Percentiles rank a stretch among this genome's conserved stretches.
Conservation (phyloP, 2,329 filamentous ascomycete genomes). For the Aspergillus fijiensis region DNA sequence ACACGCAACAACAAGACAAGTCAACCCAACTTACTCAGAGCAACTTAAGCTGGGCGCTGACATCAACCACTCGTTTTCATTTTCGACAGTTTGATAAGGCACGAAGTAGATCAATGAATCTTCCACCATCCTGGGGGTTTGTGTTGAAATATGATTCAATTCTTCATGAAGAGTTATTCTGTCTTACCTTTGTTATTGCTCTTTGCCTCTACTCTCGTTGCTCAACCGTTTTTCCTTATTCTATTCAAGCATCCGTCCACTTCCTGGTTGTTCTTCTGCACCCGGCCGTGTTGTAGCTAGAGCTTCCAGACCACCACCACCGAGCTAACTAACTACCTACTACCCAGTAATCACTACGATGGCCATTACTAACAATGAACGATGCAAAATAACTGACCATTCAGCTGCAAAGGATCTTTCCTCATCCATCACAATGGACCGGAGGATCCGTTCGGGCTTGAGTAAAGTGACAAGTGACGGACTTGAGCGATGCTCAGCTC, state of each 20-base stretch:
- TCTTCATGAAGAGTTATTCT: neutral
- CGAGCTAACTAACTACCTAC: neutral
- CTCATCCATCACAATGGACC: neutral
- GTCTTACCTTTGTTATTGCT: neutral
- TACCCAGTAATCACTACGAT: neutral
- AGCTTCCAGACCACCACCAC: neutral
- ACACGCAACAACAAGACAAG: slow-evolving; percentile 9
- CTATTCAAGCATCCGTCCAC: no score
- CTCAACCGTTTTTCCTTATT: neutral
- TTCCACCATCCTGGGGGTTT: neutral
- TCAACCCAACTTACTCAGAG: neutral
- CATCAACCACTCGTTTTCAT: slow-evolving; percentile 19
- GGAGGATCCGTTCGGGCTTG: neutral
- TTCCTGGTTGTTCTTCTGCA: neutral
- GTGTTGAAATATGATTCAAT: neutral
- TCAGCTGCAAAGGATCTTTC: neutral
- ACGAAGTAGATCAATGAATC: neutral
- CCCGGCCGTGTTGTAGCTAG: neutral
- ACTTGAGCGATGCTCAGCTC: neutral
- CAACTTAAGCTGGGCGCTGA: slow-evolving; percentile 16
- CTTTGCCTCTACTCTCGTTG: neutral
- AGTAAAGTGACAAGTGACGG: neutral
- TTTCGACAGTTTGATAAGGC: no score
- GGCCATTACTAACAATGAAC: neutral
- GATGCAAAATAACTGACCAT: neutral